Base-by-base conservation (phyloP, 2,329 filamentous ascomycete genomes). In the Acephala macrosclerotiorum region DNA sequence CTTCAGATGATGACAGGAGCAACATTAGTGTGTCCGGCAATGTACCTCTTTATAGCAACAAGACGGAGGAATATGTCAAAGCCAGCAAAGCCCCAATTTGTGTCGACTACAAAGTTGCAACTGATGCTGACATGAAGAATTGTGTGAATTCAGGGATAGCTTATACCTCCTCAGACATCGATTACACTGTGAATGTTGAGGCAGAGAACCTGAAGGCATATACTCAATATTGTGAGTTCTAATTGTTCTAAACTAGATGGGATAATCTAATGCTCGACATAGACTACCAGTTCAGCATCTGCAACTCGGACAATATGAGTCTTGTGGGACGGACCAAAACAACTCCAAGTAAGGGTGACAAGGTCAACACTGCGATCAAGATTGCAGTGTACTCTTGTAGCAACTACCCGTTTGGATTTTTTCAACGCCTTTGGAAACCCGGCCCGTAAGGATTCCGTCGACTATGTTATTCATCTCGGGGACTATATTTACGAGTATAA, bases 151-250 rank as follows among this genome's bases (percentile, higher is more conserved):
- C 79, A 0, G 91, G 91, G 5, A 84, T 79, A 40, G 89, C 84
- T 0, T 92, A 88, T 73, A 93, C 91, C 0, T 91, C 85, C 40
- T 90, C 86, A 0, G 91, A 93, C 74, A 86, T 93, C 57, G 91
- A 94, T 74, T 94, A 89, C 74, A 93, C 65, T 68, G 20, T 76
- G 61, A 64, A 89, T 83, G 85, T 92, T 16, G 90, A 93, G 76
- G 90, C 90, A 1, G 83, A 78, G 58, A 83, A 84, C 16, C 75
- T 93, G 47, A 79, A 85, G 60, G 82, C 90, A 0, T 91, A 87
- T 72, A 92, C 88, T 0, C 82, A 80, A 1, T 92, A 92, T 76
- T 89, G 74, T 73, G 53, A 63, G 66, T 58, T 42, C 29, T 36
- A 9, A 9, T 11, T 58, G 18, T 29, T 7, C 26, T 12, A 40